These are phyloP conservation scores for Leishmania lainsoni DNA, from an alignment of 208 protist genomes.

Conservation along the genomic window DNA sequence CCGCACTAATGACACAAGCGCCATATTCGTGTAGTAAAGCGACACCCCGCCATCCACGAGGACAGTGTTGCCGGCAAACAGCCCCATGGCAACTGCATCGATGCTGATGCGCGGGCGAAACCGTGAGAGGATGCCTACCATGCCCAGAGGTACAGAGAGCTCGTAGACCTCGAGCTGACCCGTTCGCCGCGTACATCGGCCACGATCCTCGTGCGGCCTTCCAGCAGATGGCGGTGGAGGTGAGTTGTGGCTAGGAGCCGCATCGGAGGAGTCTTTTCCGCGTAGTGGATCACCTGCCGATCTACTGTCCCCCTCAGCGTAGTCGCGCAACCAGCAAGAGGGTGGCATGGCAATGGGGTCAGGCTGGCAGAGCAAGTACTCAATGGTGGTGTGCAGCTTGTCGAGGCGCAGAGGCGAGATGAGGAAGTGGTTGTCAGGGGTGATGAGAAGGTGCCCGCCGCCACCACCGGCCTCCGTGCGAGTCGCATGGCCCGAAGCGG, in stretches of 20 bases:
- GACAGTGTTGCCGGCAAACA: constrained; percentile 57
- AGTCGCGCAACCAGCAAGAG: constrained; percentile 31
- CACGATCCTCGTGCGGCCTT: not conserved
- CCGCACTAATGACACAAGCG: constrained; percentile 37
- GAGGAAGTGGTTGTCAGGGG: constrained; percentile 26
- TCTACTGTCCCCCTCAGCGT: constrained; percentile 14
- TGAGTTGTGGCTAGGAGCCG: not conserved
- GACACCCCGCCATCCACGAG: constrained; percentile 54
- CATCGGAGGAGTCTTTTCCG: not conserved
- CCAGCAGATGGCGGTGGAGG: not conserved
- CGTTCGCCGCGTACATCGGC: constrained; percentile 23
- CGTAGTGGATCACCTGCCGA: not conserved
- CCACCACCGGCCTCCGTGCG: constrained; percentile 18
- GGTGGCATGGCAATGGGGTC: constrained; percentile 46
- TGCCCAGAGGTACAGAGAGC: constrained; percentile 54
- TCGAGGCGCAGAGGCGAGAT: constrained; percentile 54
- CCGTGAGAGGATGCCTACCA: constrained; percentile 60
- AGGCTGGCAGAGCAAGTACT: constrained; percentile 47
- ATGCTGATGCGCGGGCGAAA: constrained; percentile 56
- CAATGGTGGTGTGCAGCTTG: constrained; percentile 49
- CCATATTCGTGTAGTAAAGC: constrained; percentile 45
- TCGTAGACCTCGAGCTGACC: constrained; percentile 38
- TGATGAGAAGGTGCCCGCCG: constrained; percentile 21
- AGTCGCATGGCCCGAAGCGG: not conserved
- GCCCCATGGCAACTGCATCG: constrained; percentile 52